These are phyloP conservation scores for Cercospora beticola DNA, from an alignment of 2,329 filamentous ascomycete species.

Conservation along the genomic window DNA sequence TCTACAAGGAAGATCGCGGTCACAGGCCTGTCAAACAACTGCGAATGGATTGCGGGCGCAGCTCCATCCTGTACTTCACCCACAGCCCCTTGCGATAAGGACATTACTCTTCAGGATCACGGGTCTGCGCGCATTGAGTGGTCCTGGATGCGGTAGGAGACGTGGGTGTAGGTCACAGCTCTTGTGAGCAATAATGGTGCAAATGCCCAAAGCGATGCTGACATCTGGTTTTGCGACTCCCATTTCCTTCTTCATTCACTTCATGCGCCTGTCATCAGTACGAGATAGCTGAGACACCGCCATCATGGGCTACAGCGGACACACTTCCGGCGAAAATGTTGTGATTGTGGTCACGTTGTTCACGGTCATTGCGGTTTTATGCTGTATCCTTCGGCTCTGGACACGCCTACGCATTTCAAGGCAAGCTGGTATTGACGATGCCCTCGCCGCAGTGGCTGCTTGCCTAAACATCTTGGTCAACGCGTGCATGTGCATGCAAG, in stretches of 20 bases:
- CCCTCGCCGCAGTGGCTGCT: neutral
- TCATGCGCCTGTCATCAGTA: neutral
- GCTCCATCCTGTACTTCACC: neutral
- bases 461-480: neutral
- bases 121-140: neutral
- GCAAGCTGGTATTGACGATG: constrained; percentile 20
- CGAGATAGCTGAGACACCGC: neutral
- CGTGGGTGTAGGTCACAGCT: neutral
- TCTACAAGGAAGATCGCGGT: neutral
- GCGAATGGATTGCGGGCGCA: neutral
- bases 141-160: neutral
- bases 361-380: constrained; percentile 21
- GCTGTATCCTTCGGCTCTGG: constrained; percentile 21
- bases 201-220: neutral
- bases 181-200: neutral
- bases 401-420: constrained; percentile 17
- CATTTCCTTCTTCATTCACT: neutral
- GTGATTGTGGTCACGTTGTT: constrained; percentile 22
- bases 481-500: constrained; percentile 5
- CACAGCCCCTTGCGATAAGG: neutral
- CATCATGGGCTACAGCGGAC: constrained; percentile 14
- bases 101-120: neutral
- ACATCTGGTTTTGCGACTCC: neutral
- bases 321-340: constrained; percentile 22
- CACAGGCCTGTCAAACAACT: neutral